Evolutionary conservation across 2,329 filamentous ascomycete genomes (phyloP).

Genomic region (Diaporthe citrichinensis): DNA sequence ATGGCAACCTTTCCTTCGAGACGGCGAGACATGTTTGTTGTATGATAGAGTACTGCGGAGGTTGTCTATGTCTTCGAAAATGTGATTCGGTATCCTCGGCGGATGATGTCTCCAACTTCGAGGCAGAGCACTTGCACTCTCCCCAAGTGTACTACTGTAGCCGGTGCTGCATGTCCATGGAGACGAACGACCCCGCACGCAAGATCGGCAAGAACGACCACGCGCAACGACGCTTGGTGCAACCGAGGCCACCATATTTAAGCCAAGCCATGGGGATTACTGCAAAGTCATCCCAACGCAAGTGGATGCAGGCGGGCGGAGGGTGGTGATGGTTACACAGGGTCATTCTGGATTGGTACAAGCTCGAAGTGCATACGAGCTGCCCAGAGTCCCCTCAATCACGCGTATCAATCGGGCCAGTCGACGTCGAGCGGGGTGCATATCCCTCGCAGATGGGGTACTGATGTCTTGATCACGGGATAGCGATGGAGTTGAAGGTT

Average conservation of each 20-base stretch:
- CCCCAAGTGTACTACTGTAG: neutral
- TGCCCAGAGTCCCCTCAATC: neutral
- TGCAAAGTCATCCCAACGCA: conserved; percentile 1
- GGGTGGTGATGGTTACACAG: neutral
- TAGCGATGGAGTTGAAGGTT: neutral
- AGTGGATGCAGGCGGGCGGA: neutral
- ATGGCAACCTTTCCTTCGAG: conserved; percentile 69
- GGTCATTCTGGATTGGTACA: neutral
- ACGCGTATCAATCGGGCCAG: neutral
- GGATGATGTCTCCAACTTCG: neutral
- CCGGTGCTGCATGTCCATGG: neutral
- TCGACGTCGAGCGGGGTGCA: neutral
- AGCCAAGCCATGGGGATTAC: conserved; percentile 5
- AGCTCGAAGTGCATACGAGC: neutral
- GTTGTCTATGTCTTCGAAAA: neutral
- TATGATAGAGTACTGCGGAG: no score
- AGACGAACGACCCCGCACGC: conserved; percentile 30
- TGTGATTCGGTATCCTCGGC: neutral
- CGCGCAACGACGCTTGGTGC: neutral
- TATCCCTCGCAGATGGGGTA: neutral
- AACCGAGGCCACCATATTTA: neutral
- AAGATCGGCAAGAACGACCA: conserved; percentile 32
- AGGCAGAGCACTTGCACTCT: neutral
- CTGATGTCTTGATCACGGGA: neutral
- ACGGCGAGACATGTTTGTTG: conserved; percentile 47